Evolutionary conservation across 805 yeast species (phyloP).

Genomic region (Kodamaea fukazawae): DNA sequence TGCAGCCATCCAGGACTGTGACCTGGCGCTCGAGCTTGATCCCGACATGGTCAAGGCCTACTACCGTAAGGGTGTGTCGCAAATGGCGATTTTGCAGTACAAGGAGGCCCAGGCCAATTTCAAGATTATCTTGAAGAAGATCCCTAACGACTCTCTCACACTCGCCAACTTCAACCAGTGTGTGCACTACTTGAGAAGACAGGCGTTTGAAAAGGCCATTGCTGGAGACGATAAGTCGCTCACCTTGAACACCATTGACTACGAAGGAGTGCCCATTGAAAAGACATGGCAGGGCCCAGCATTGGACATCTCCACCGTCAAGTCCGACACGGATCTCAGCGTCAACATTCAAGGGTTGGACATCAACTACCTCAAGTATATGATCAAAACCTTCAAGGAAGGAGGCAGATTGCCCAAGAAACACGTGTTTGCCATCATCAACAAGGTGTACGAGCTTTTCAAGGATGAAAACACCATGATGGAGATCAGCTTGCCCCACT

Average conservation of each 20-base stretch:
- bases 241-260: constrained; percentile 48
- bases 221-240: constrained; percentile 61
- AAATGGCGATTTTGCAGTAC: constrained; percentile 72
- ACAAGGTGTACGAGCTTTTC: constrained; percentile 65
- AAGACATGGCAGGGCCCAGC: constrained; percentile 58
- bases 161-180: constrained; percentile 60
- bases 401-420: constrained; percentile 77
- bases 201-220: constrained; percentile 85
- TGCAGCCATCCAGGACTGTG: constrained; percentile 75
- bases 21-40: constrained; percentile 65
- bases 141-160: constrained; percentile 72
- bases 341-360: constrained; percentile 42
- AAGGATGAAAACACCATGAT: constrained; percentile 68
- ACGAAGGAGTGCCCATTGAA: constrained; percentile 48
- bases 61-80: constrained; percentile 82
- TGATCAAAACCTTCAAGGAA: constrained; percentile 68
- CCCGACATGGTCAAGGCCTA: constrained; percentile 71
- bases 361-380: constrained; percentile 54
- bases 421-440: constrained; percentile 78
- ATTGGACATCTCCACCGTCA: constrained; percentile 41
- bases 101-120: constrained; percentile 72
- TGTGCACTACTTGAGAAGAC: constrained; percentile 60
- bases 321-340: constrained; percentile 22
- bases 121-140: constrained; percentile 53
- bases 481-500: constrained; percentile 53